Percentiles rank a stretch among this genome's conserved stretches.
Evolutionary conservation across 75 land plant genomes (phyloP).

Genomic region (Cupressus sempervirens): DNA sequence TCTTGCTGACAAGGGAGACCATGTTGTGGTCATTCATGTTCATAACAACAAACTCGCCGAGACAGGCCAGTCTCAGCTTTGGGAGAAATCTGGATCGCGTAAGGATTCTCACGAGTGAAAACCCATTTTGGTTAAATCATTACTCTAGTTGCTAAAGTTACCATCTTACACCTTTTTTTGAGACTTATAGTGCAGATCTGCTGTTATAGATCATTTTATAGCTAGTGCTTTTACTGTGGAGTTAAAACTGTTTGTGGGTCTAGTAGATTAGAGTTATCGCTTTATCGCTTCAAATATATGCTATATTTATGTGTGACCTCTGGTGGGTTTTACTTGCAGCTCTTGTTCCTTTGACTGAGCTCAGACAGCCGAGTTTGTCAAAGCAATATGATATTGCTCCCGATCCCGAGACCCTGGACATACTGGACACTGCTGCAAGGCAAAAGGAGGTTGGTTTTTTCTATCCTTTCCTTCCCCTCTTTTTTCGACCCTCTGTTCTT

Average conservation of each 20-base stretch:
- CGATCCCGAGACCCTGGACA: slow-evolving; percentile 51
- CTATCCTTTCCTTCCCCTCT: background rate
- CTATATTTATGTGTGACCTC: background rate
- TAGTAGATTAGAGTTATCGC: background rate
- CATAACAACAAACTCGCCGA: slow-evolving; percentile 20
- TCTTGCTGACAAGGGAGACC: slow-evolving; percentile 50
- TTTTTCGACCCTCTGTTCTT: no score
- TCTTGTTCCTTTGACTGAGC: slow-evolving; percentile 56
- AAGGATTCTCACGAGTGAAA: background rate
- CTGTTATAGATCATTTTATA: background rate
- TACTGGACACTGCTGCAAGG: slow-evolving; percentile 56
- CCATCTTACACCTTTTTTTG: background rate
- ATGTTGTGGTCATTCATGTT: slow-evolving; percentile 48
- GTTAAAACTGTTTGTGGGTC: background rate
- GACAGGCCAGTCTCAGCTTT: slow-evolving; percentile 32
- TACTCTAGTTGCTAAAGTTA: background rate
- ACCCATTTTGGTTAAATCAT: background rate
- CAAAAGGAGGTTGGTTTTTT: slow-evolving; percentile 47
- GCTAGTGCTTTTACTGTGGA: background rate
- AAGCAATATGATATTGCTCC: slow-evolving; percentile 43
- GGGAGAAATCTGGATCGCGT: slow-evolving; percentile 56
- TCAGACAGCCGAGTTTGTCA: slow-evolving; percentile 33
- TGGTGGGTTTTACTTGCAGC: slow-evolving; percentile 29
- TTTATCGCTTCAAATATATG: background rate
- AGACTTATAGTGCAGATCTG: background rate